Conservation (phyloP, 73 alveolate genomes). For the Tetrahymena elliotti region DNA sequence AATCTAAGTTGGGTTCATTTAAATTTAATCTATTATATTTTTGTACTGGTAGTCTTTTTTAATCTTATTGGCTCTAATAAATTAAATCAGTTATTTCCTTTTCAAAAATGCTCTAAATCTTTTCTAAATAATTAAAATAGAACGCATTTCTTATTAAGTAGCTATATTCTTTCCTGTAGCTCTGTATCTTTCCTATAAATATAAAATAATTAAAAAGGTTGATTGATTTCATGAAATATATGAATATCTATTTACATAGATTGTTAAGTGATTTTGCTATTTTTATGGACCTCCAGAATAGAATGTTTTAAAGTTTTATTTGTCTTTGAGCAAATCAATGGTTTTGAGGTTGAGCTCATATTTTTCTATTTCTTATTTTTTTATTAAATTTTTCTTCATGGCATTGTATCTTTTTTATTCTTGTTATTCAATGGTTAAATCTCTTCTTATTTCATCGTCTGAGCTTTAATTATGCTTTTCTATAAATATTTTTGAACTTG, state of each 20-base stretch:
- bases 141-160: neutral
- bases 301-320: neutral
- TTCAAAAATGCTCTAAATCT: neutral
- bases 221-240: neutral
- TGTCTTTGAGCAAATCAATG: neutral
- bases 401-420: neutral
- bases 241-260: neutral
- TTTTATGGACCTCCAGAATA: conserved; percentile 9
- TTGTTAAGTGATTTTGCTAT: neutral
- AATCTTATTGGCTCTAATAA: neutral
- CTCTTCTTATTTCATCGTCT: neutral
- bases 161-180: neutral
- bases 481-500: neutral
- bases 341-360: neutral
- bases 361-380: neutral
- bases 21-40: neutral
- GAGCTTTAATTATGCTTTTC: neutral
- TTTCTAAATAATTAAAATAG: neutral
- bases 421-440: neutral
- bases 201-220: neutral
- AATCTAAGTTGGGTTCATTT: neutral
- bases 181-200: neutral
- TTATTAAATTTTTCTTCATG: neutral
- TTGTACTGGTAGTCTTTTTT: neutral
- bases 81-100: neutral